Base-by-base conservation (phyloP, 495 filamentous ascomycete species). In the Rhypophila decipiens region DNA sequence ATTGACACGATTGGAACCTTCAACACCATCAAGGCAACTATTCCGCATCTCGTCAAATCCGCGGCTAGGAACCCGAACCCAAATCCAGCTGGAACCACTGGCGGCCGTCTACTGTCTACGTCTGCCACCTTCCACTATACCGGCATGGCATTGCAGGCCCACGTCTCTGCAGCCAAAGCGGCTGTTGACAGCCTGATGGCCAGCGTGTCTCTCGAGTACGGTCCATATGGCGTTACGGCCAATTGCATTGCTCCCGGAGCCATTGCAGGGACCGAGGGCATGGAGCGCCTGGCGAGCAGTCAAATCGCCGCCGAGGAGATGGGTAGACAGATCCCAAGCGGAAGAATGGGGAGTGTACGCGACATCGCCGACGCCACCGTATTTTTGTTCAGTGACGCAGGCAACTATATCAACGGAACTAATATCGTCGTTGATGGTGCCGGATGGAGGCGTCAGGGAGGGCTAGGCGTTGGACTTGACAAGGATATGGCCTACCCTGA, bases 321-420 rank as follows among this genome's bases (percentile, higher is more conserved):
- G 33, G 59, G 51, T 8, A 58, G 58, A 15, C 55, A 46, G 12
- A 37, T 86, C 18, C 93, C 93, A 0, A 62, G 85, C 0, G 87
- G 88, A 11, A 72, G 88, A 40, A 76, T 77, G 51, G 93, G 91
- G n/a, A 80, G 75, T 1, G 78, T 95, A 8, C 82, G 82, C 47
- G 91, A 98, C 56, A 90, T 98, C 57, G 86, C 90, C 0, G 90
- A 98, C 69, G 87, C 90, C 13, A 95, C 90, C 0, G 82, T 97
- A 0, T 97, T 79, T 53, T 64, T 96, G 19, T 89, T 96, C 52
- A 82, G 82, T 20, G 85, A 91, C 39, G 81, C 86, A 0, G 90
- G 86, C 2, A 90, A 81, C 56, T 96, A 86, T 59, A 78, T 96
- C 7, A 94, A 82, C 52, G 88, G 88, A 2, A 80, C 84, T 33